Conservation (phyloP, 805 yeast species). For the Ogataea nitratoaversa region DNA sequence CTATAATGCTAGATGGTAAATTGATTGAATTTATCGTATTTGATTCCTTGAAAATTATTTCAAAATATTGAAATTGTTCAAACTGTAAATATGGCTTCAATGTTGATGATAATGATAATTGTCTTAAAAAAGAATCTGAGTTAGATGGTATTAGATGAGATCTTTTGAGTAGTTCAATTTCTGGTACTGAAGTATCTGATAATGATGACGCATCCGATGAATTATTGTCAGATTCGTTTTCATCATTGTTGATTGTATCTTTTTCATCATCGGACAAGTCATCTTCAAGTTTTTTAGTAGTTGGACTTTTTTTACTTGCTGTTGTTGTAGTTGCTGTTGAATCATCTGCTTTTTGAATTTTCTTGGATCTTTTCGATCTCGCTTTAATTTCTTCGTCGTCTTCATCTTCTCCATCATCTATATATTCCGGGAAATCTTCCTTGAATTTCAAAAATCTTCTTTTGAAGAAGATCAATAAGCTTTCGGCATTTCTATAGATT, state of each 20-base stretch:
- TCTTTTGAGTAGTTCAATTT: not conserved
- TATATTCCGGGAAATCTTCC: conserved; percentile 23
- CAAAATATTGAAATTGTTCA: conserved; percentile 21
- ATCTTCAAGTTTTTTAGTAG: conserved; percentile 3
- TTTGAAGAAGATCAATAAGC: conserved; percentile 51
- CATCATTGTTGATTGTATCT: conserved; percentile 7
- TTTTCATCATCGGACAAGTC: conserved; percentile 8
- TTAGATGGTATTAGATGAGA: conserved; percentile 20
- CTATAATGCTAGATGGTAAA: conserved; percentile 42
- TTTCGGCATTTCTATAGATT: conserved; percentile 66
- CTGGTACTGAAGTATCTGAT: too few species aligned
- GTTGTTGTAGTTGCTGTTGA: conserved; percentile 4
- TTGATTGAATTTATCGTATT: conserved; percentile 37
- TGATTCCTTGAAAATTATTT: conserved; percentile 32
- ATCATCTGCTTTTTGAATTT: too few species aligned
- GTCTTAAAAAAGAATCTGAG: conserved; percentile 29
- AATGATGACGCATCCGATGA: too few species aligned
- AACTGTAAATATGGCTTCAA: conserved; percentile 21
- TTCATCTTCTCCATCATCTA: conserved; percentile 15
- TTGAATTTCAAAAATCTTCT: conserved; percentile 34
- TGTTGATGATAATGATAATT: conserved; percentile 34
- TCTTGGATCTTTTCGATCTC: conserved; percentile 5
- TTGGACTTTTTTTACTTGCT: conserved; percentile 9
- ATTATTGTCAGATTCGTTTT: conserved; percentile 2
- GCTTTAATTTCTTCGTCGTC: conserved; percentile 8